Evolutionary conservation across 805 yeast genomes (phyloP).

Genomic region (Lachancea fermentati): DNA sequence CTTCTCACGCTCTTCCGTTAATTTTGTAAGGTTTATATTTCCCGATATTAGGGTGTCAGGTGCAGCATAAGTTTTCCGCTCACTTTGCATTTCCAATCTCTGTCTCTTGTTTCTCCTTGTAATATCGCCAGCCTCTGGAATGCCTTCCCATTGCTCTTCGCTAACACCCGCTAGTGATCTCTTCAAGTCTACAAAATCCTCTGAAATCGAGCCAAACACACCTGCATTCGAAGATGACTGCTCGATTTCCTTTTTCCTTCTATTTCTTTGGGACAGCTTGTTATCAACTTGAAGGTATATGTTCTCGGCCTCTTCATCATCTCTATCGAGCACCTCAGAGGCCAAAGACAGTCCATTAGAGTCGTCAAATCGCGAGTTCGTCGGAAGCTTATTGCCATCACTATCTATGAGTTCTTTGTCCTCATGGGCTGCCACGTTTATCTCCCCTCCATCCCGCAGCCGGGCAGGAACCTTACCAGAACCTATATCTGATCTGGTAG

Average conservation of each 20-base stretch:
- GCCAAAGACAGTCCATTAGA: constrained; percentile 6
- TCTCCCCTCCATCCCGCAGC: constrained; percentile 23
- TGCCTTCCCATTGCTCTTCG: constrained; percentile 67
- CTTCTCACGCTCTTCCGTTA: constrained; percentile 60
- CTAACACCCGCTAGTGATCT: constrained; percentile 52
- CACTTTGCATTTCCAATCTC: constrained; percentile 53
- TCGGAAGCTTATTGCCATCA: neutral
- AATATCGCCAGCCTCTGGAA: constrained; percentile 87
- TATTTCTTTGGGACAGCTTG: constrained; percentile 35
- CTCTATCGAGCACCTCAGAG: constrained; percentile 37
- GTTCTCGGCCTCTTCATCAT: constrained; percentile 73
- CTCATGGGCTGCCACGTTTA: constrained; percentile 31
- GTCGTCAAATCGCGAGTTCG: constrained; percentile 5
- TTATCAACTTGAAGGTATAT: constrained; percentile 64
- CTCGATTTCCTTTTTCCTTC: constrained; percentile 13
- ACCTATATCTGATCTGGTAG: constrained; percentile 64
- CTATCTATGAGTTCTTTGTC: constrained; percentile 21
- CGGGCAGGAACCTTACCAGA: constrained; percentile 9
- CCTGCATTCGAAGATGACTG: constrained; percentile 6
- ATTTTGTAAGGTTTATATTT: constrained; percentile 41
- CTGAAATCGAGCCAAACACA: constrained; percentile 33
- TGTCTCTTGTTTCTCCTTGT: constrained; percentile 74
- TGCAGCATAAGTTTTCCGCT: constrained; percentile 71
- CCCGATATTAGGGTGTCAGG: constrained; percentile 61
- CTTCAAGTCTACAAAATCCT: constrained; percentile 67